These are phyloP conservation scores for Russula olivacea DNA, from an alignment of 768 basidiomycete genomes.

Conservation along the genomic window DNA sequence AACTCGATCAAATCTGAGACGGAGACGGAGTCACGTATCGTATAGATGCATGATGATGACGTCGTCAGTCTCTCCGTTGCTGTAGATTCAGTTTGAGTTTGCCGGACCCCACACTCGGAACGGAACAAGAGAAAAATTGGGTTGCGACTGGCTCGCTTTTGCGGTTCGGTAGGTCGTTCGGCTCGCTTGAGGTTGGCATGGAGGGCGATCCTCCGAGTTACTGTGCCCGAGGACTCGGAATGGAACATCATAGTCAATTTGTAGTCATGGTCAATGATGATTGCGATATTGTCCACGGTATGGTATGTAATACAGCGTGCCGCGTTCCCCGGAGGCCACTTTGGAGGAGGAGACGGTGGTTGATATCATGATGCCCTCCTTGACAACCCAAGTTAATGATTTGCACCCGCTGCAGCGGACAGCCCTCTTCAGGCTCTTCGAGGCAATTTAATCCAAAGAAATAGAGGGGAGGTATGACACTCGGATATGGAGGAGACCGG, in stretches of 20 bases:
- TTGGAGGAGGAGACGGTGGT: not conserved
- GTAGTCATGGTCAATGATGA: not conserved
- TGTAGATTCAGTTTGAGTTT: not conserved
- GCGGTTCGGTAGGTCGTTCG: not conserved
- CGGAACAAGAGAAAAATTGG: not conserved
- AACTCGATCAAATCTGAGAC: not conserved
- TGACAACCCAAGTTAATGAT: not conserved
- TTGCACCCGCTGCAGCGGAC: not conserved
- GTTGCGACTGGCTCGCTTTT: not conserved
- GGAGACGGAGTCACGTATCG: not conserved
- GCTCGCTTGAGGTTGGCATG: not conserved
- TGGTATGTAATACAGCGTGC: no score
- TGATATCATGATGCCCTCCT: not conserved
- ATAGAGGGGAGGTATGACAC: not conserved
- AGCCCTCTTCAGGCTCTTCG: no score
- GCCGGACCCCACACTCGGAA: not conserved
- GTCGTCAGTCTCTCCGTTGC: not conserved
- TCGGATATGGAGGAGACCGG: no score
- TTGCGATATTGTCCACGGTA: not conserved
- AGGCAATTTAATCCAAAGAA: not conserved
- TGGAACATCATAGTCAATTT: not conserved
- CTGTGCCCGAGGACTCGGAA: not conserved
- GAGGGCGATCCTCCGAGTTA: not conserved
- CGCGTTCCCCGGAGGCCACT: not conserved
- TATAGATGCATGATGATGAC: no score